A percentile compares a stretch with the other conserved stretches of the same genome.
Conservation (phyloP, 2,329 filamentous ascomycete genomes). For the Fusarium graminum region DNA sequence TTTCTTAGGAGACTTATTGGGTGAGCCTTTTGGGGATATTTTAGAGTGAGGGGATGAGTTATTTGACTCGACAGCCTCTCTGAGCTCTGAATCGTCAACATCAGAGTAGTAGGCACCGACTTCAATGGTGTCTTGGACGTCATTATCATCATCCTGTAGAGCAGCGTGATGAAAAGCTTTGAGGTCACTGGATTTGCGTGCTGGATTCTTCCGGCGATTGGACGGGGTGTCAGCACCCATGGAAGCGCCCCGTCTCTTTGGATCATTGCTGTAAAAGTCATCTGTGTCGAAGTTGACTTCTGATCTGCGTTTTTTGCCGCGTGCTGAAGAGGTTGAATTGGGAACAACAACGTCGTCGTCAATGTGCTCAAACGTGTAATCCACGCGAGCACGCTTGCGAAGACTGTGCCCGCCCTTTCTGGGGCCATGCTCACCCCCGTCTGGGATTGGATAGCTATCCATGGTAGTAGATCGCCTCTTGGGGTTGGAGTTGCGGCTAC, state of each 20-base stretch:
- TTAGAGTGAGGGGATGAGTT: slow-evolving; percentile 50
- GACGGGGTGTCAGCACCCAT: slow-evolving; percentile 54
- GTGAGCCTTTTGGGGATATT: slow-evolving; percentile 39
- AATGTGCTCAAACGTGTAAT: slow-evolving; percentile 68
- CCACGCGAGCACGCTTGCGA: slow-evolving; percentile 67
- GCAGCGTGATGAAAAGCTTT: slow-evolving; percentile 51
- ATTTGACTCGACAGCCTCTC: slow-evolving; percentile 46
- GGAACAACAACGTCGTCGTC: slow-evolving; percentile 61
- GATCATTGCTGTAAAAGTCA: slow-evolving; percentile 47
- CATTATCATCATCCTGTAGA: slow-evolving; percentile 58
- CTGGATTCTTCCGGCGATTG: slow-evolving; percentile 57
- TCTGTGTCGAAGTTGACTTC: slow-evolving; percentile 54
- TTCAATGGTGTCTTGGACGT: slow-evolving; percentile 70
- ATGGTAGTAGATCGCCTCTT: slow-evolving; percentile 62
- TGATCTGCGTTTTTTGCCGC: slow-evolving; percentile 56
- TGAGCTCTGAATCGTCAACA: slow-evolving; percentile 50
- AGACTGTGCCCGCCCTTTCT: slow-evolving; percentile 71
- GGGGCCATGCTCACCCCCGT: slow-evolving; percentile 64
- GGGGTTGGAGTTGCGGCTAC: slow-evolving; percentile 48
- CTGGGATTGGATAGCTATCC: slow-evolving; percentile 56
- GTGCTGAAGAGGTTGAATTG: slow-evolving; percentile 53
- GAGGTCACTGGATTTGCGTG: slow-evolving; percentile 55
- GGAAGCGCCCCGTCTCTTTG: slow-evolving; percentile 56
- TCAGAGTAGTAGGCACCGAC: slow-evolving; percentile 61
- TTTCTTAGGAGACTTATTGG: slow-evolving; percentile 21